These are phyloP conservation scores for Fagopyrum homotropicum DNA, from an alignment of 148 eudicot species.

Conservation along the genomic window DNA sequence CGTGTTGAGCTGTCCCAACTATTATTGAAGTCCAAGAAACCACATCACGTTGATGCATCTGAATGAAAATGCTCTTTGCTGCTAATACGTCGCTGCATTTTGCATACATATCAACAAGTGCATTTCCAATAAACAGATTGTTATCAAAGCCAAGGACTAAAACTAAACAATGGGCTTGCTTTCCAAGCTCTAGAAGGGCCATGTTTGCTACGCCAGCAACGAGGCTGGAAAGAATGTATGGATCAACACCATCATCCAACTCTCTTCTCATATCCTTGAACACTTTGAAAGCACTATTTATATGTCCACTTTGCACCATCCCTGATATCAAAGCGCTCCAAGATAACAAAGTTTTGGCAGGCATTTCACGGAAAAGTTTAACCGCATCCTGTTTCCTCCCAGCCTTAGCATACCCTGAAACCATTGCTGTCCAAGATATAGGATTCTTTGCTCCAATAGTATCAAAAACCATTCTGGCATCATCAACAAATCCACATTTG, in stretches of 20 bases:
- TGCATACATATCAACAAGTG: slow-evolving; percentile 69
- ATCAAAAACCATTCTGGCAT: slow-evolving; percentile 47
- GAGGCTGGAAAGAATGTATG: slow-evolving; percentile 48
- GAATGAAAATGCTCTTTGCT: slow-evolving; percentile 39
- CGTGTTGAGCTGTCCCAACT: slow-evolving; percentile 76
- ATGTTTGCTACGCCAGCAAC: slow-evolving; percentile 48
- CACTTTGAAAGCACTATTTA: slow-evolving; percentile 32
- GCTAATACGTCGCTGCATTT: slow-evolving; percentile 61
- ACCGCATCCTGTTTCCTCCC: slow-evolving; percentile 48
- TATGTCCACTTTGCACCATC: slow-evolving; percentile 55
- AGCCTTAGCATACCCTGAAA: slow-evolving; percentile 53
- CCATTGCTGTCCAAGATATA: slow-evolving; percentile 64
- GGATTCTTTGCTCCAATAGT: slow-evolving; percentile 34
- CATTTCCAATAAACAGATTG: slow-evolving; percentile 43
- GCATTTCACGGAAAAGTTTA: slow-evolving; percentile 44
- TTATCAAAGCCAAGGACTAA: slow-evolving; percentile 46
- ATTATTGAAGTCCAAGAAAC: slow-evolving; percentile 79
- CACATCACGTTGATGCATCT: slow-evolving; percentile 40
- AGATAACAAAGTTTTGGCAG: slow-evolving; percentile 36
- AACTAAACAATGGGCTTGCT: slow-evolving; percentile 55
- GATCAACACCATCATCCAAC: slow-evolving; percentile 33
- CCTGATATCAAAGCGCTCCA: slow-evolving; percentile 88
- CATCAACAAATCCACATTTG: slow-evolving; percentile 44
- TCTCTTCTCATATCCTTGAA: slow-evolving; percentile 50
- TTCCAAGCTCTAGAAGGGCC: slow-evolving; percentile 51